A percentile compares a stretch with the other conserved stretches of the same genome.
phyloP scores from a whole-genome alignment of 1,139 yeast genomes.

The Saccharomycopsis hybrid region DNA sequence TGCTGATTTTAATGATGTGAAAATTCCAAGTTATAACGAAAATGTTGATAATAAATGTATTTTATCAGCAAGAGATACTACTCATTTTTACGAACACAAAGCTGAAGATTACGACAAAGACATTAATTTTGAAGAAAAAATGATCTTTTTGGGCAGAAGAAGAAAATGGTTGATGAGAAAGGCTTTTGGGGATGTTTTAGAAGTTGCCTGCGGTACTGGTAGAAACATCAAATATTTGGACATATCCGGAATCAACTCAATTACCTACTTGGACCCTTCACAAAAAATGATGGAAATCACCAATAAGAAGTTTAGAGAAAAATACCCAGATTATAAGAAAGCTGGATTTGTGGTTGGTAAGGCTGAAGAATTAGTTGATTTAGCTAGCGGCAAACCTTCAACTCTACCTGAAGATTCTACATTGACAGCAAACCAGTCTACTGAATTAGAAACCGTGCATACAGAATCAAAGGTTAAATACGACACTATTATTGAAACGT shows the following conservation, averaged over 20 bases:
- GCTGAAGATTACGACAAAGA: slow-evolving; percentile 80
- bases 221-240: slow-evolving; percentile 75
- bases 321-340: slow-evolving; percentile 57
- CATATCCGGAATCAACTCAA: slow-evolving; percentile 53
- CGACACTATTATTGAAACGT: slow-evolving; percentile 89
- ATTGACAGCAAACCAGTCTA: slow-evolving; percentile 1
- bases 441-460: slow-evolving; percentile 11
- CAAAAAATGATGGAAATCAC: slow-evolving; percentile 81
- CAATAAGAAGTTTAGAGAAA: slow-evolving; percentile 60
- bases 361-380: slow-evolving; percentile 70
- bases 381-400: slow-evolving; percentile 37
- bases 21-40: slow-evolving; percentile 41
- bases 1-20: slow-evolving; percentile 35
- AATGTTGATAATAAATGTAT: slow-evolving; percentile 35
- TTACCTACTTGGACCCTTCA: slow-evolving; percentile 83
- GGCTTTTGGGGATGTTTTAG: slow-evolving; percentile 80
- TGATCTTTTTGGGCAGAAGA: slow-evolving; percentile 74
- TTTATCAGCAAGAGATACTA: slow-evolving; percentile 72
- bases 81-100: slow-evolving; percentile 69
- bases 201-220: slow-evolving; percentile 95
- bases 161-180: slow-evolving; percentile 81
- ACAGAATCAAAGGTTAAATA: slow-evolving; percentile 43
- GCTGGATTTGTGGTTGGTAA: slow-evolving; percentile 89
- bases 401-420: background rate
- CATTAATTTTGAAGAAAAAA: slow-evolving; percentile 79